Conservation (phyloP, 2,329 filamentous ascomycete species). For the Venturia effusa region DNA sequence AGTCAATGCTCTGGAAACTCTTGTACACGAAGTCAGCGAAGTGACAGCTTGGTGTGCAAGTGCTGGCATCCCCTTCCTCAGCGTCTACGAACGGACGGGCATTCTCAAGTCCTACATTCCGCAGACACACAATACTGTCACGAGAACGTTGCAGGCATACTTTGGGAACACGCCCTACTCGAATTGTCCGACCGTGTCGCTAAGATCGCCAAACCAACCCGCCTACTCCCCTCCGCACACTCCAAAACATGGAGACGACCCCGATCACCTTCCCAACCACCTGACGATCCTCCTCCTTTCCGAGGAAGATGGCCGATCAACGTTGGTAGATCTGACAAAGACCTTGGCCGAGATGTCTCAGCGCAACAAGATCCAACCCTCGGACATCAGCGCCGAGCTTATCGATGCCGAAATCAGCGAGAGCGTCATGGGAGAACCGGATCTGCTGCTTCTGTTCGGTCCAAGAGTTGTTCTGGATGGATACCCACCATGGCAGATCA, state of each 20-base stretch:
- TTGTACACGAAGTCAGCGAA: conserved; percentile 87
- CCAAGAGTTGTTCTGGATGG: conserved; percentile 75
- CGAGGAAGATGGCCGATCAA: conserved; percentile 80
- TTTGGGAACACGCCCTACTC: conserved; percentile 53
- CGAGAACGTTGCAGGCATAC: conserved; percentile 73
- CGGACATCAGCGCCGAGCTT: conserved; percentile 75
- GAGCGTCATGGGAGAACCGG: conserved; percentile 75
- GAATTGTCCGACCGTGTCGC: conserved; percentile 58
- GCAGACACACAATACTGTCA: conserved; percentile 70
- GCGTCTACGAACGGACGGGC: conserved; percentile 89
- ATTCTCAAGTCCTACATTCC: conserved; percentile 80
- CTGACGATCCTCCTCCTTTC: conserved; percentile 69
- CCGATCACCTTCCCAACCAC: conserved; percentile 23
- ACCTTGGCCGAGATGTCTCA: conserved; percentile 94
- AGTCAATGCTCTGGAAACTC: conserved; percentile 63
- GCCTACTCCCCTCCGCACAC: conserved; percentile 39
- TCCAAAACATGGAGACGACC: conserved; percentile 24
- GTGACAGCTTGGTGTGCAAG: conserved; percentile 88
- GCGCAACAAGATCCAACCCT: conserved; percentile 65
- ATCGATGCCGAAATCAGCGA: conserved; percentile 79
- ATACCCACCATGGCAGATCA: conserved; percentile 93
- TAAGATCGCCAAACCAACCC: conserved; percentile 60
- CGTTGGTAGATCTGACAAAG: conserved; percentile 88
- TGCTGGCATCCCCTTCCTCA: conserved; percentile 76
- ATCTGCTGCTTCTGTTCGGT: conserved; percentile 78